Base-by-base conservation (phyloP, 2,329 filamentous ascomycete species). In the Trichothecium roseum region DNA sequence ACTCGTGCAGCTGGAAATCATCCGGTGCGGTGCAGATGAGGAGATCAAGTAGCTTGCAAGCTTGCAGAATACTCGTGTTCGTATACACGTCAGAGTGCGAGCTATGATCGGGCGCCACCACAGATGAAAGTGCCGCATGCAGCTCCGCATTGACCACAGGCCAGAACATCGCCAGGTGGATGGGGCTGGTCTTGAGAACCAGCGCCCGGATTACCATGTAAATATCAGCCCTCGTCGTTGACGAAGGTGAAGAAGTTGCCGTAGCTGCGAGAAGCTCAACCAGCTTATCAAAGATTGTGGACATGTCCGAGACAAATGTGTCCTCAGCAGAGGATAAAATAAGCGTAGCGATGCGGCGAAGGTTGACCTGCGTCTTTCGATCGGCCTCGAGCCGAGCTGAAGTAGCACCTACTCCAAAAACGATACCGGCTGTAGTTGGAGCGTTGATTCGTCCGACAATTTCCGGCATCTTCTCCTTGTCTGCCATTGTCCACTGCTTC, bases 1-100 rank as follows among this genome's bases (percentile, higher is more conserved):
- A 98, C 63, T 95, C 86, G 50, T 94, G 82, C n/a, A 96, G 73
- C 57, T 96, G 91, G 60, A 96, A 98, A 55, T 98, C 91, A 46
- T 98, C 91, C 0, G 88, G 89, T 4, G 84, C 81, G 7, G 88
- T 68, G 30, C 86, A 80, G 12, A 96, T 72, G n/a, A 98, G 68
- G 15, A 87, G 67, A 51, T 98, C 91, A 4, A 98, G 71, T 3
- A 98, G 70, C 54, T 96, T 98, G 62, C 88, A 95, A 1, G 87
- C 88, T 55, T 98, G 89, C 3, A 98, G 63, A 13, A 95, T 65
- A 3, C 83, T 78, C 3, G 76, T 63, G 45, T 85, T 82, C 50
- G 75, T 84, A 59, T 86, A 94, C 9, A 74, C 81, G 17, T 91
- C 84, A 6, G 71, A 69, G 10, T 77, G 61, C 6, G 64, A 46